Conservation (phyloP, 106 monocot genomes). For the Dioscorea dumetorum region DNA sequence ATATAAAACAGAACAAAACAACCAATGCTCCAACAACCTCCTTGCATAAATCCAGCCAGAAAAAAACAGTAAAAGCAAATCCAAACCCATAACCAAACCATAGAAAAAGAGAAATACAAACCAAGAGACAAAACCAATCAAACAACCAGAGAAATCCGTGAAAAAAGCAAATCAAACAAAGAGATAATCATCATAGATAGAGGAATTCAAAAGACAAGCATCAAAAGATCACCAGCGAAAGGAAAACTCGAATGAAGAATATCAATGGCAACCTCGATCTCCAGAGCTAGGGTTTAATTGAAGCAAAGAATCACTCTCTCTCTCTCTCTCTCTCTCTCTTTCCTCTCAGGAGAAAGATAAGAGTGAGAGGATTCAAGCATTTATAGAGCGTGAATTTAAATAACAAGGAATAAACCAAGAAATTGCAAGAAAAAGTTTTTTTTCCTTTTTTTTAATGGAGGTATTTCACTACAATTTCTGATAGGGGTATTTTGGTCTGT, state of each 20-base stretch:
- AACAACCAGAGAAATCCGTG: no score
- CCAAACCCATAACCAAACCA: background rate
- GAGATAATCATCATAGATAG: no score
- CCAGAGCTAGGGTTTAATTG: background rate
- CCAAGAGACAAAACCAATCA: background rate
- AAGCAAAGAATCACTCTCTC: background rate
- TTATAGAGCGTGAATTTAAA: background rate
- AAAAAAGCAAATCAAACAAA: no score
- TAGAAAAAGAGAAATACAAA: background rate
- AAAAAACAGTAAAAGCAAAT: no score
- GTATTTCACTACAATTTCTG: no score
- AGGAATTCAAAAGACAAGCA: background rate
- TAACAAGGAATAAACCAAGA: no score
- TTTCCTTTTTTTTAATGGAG: background rate
- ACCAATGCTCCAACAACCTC: no score
- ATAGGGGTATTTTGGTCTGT: no score
- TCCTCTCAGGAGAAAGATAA: background rate
- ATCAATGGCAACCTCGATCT: background rate
- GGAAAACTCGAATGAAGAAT: background rate
- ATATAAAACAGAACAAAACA: no score
- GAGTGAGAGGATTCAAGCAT: background rate
- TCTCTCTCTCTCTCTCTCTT: background rate
- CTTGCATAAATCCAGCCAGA: no score
- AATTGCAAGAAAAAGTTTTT: no score
- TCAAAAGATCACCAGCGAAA: background rate